Evolutionary conservation across 306 rosid genomes (phyloP), one percentile per base, ranked within the genome.

Genomic region (Cicer cuneatum): DNA sequence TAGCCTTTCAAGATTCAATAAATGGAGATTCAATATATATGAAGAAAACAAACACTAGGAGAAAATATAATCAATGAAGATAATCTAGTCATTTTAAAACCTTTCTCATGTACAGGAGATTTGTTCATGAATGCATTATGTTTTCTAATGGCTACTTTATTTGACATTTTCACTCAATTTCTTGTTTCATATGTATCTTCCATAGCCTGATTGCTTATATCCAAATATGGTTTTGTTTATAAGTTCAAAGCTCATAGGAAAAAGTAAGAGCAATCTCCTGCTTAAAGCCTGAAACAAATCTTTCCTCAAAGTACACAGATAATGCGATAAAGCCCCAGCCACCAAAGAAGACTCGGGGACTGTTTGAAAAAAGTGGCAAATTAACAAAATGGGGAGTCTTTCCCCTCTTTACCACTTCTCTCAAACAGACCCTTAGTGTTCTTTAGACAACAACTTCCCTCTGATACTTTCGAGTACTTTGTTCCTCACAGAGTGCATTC

Each of bases 281-380:
- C 35, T 24, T 57, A 12, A 1, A 57, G 63, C 40, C 63, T 24
- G 71, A 80, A 39, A 68, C 24, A 49, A 8, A 59, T 68, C 72
- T 52, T 52, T 80, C 60, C 40, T 61, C 61, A 29, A 72, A 24
- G 43, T 40, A 40, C 29, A 59, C 19, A 33, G 11, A 16, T 11
- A 49, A 35, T 24, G 80, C 15, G 6, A 59, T 49, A 60, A 74
- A 40, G 43, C 76, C 46, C 71, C 51, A 33, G 14, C 60, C 57
- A 69, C 41, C 61, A 35, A 61, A 80, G 84, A 75, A 75, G 62
- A 75, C 84, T 74, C 3, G 0, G 68, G 76, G 76, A 46, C 76
- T 74, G 84, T 74, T 80, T 80, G 84, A 80, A 74, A 80, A 70
- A 80, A 49, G 72, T 68, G 84, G 84, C 24, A 74, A 80, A 80